phyloP scores from a whole-genome alignment of 192 early-diverging fungal species.

The Borealophlyctis nickersoniae region DNA sequence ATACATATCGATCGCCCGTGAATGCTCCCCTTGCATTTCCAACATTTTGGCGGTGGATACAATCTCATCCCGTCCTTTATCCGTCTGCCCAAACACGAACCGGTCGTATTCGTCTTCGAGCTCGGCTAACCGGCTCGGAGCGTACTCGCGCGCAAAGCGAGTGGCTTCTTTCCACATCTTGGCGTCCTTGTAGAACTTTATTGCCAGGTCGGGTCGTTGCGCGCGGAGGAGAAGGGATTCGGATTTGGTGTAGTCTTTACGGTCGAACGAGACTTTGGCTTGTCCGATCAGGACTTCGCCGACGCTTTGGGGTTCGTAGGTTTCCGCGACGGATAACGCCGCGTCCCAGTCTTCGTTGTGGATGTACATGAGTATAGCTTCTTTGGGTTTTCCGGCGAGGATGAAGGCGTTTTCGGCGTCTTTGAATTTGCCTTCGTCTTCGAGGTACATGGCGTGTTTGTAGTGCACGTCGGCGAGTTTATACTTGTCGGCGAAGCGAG shows the following conservation, averaged over 20 bases:
- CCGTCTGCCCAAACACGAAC: conserved; percentile 36
- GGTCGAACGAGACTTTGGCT: conserved; percentile 54
- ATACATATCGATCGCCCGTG: conserved; percentile 59
- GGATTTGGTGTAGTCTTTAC: conserved; percentile 50
- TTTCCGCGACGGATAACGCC: conserved; percentile 57
- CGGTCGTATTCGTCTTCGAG: conserved; percentile 55
- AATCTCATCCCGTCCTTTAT: conserved; percentile 55
- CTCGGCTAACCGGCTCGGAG: conserved; percentile 49
- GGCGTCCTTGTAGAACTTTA: conserved; percentile 57
- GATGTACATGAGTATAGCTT: conserved; percentile 70
- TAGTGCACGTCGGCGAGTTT: conserved; percentile 63
- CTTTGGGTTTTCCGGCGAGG: conserved; percentile 58
- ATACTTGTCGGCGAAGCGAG: conserved; percentile 56
- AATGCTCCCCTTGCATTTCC: conserved; percentile 60
- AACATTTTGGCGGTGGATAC: conserved; percentile 43
- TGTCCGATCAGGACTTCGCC: conserved; percentile 60
- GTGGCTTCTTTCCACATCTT: conserved; percentile 63
- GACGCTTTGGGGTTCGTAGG: conserved; percentile 51
- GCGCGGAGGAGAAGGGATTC: conserved; percentile 59
- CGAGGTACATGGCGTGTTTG: conserved; percentile 63
- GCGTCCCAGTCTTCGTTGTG: conserved; percentile 67
- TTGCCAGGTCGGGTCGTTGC: conserved; percentile 58
- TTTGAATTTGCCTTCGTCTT: conserved; percentile 60
- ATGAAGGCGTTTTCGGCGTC: conserved; percentile 64
- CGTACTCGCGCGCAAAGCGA: conserved; percentile 58